Conservation (phyloP, 2,329 filamentous ascomycete genomes). For the Arthrobotrys megalospora region DNA sequence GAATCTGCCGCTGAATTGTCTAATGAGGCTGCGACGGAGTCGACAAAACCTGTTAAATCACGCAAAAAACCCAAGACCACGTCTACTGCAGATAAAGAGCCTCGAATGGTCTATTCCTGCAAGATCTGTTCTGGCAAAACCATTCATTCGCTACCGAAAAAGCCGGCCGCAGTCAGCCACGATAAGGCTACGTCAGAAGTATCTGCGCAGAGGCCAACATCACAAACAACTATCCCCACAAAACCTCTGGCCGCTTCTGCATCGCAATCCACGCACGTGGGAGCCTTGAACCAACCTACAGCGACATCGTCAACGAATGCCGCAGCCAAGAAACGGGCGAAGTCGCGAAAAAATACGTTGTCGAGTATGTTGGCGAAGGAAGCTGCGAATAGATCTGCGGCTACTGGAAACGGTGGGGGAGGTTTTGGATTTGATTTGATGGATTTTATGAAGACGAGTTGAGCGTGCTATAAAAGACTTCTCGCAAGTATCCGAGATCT, state of each 20-base stretch:
- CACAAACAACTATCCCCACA: not conserved
- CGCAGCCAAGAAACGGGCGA: slow-evolving; percentile 52
- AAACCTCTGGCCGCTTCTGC: not conserved
- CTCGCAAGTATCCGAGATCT: not conserved
- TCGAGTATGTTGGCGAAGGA: slow-evolving; percentile 55
- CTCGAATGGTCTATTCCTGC: slow-evolving; percentile 52
- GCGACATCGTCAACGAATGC: slow-evolving; percentile 29
- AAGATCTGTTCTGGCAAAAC: slow-evolving; percentile 48
- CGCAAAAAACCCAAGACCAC: slow-evolving; percentile 17
- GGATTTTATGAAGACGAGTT: slow-evolving; percentile 63
- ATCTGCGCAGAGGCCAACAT: not conserved
- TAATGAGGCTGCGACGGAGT: not conserved
- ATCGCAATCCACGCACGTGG: not conserved
- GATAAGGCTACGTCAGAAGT: slow-evolving; percentile 24
- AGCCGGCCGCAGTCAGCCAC: slow-evolving; percentile 15
- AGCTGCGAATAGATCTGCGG: slow-evolving; percentile 47
- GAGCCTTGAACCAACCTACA: not conserved
- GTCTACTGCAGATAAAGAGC: slow-evolving; percentile 25
- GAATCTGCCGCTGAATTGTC: not conserved
- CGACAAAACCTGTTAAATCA: slow-evolving; percentile 7
- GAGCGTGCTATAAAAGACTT: slow-evolving; percentile 14
- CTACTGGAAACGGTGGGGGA: slow-evolving; percentile 9
- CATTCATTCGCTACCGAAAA: slow-evolving; percentile 46
- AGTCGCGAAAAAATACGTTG: slow-evolving; percentile 57
- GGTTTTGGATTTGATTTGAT: slow-evolving; percentile 63